phyloP scores from a whole-genome alignment of 192 early-diverging fungal species.

The Piromyces finnis region DNA sequence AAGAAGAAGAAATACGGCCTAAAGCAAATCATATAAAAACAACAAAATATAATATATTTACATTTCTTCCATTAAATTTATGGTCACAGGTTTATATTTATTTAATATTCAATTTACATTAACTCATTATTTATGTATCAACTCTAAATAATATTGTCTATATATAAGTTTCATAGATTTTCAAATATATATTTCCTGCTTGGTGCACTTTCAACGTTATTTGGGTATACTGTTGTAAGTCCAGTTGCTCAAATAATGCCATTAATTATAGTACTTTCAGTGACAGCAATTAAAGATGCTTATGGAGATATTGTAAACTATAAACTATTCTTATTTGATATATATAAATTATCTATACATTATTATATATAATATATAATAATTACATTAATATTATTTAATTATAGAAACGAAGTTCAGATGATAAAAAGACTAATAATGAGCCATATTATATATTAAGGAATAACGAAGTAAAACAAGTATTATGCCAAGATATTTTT shows the following conservation, averaged over 20 bases:
- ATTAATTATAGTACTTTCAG: not conserved
- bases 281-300: not conserved
- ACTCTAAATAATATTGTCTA: too few relatives aligned
- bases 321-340: too few relatives aligned
- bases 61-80: not conserved
- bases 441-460: not conserved
- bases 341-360: too few relatives aligned
- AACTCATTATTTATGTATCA: too few relatives aligned
- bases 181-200: not conserved
- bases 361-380: too few relatives aligned
- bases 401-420: not conserved
- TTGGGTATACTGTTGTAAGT: not conserved
- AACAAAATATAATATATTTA: not conserved
- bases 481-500: not conserved
- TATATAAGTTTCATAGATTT: not conserved
- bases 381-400: not conserved
- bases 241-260: not conserved
- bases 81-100: not conserved
- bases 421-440: not conserved
- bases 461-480: not conserved
- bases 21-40: not conserved
- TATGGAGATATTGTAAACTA: not conserved
- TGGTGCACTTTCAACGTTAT: not conserved
- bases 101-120: too few relatives aligned
- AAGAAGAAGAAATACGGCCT: not conserved